These are phyloP conservation scores for Hura crepitans DNA, from an alignment of 441 rosid species.

Conservation along the genomic window DNA sequence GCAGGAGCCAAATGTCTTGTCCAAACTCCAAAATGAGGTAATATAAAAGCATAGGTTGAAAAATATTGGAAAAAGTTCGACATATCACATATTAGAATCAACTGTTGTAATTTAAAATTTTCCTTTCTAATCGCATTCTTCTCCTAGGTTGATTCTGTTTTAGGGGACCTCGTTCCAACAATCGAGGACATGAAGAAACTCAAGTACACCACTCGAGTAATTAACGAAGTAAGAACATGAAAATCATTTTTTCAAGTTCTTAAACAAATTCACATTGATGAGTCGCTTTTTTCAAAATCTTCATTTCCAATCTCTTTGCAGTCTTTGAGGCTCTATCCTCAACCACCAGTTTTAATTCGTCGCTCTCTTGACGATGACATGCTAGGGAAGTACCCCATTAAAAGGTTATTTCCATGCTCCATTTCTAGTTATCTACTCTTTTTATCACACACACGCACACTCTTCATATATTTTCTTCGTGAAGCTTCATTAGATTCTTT, in stretches of 20 bases:
- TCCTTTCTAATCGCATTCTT: constrained; percentile 7
- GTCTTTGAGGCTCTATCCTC: constrained; percentile 95
- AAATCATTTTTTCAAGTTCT: background rate
- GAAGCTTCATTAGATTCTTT: too few relatives aligned
- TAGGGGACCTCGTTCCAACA: constrained; percentile 85
- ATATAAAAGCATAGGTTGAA: constrained; percentile 9
- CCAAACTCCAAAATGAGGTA: constrained; percentile 93
- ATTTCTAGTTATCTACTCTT: background rate
- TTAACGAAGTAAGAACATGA: constrained; percentile 66
- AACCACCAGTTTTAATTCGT: constrained; percentile 95
- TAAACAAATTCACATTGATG: constrained; percentile 3
- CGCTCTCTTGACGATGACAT: constrained; percentile 69
- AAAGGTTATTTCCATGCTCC: constrained; percentile 40
- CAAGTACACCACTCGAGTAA: constrained; percentile 86
- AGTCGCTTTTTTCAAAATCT: constrained; percentile 11
- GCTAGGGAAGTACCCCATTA: constrained; percentile 81
- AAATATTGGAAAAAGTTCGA: constrained; percentile 10
- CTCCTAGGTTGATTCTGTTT: constrained; percentile 76
- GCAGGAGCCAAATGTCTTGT: constrained; percentile 74
- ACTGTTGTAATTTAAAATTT: background rate
- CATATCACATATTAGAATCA: constrained; percentile 1
- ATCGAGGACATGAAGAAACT: constrained; percentile 84
- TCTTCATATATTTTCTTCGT: too few relatives aligned
- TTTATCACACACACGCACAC: too few relatives aligned
- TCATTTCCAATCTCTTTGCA: constrained; percentile 35